Evolutionary conservation across 768 basidiomycete species (phyloP), one percentile per base, ranked within the genome.

Genomic region (Lactarius akahatsu): DNA sequence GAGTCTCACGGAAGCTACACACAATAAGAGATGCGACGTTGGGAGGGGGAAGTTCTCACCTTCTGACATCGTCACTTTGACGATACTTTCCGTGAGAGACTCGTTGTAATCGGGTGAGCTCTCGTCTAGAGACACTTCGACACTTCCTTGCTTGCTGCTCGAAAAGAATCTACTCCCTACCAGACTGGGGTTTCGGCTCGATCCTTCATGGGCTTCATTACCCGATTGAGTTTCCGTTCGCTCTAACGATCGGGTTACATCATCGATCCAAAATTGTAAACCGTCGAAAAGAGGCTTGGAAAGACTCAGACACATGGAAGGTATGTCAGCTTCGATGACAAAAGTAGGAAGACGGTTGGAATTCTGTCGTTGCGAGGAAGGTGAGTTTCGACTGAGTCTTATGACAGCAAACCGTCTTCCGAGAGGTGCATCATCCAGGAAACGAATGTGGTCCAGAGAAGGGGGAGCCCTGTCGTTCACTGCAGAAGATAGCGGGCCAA

Each of bases 251-350:
- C 91, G 92, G n/a, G 87, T 78, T 32, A 88, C 74, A 73, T 98
- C 95, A 73, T 99, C 97, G 8, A 87, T 88, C 82, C 90, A 92
- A 72, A 88, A 89, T 75, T 98, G 94, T 20, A 98, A 74, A 15
- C 85, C 84, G 73, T 98, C 93, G 9, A 95, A 76, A 2, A 79
- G 67, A 6, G 77, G 72, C 74, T 98, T 96, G 11, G 84, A 80
- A 57, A 94, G 71, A 45, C 84, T 77, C 13, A 82, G 74, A 71
- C 84, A 78, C n/a, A 90, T 75, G 4, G 87, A 86, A 16, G 94
- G 92, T 16, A 96, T 74, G 50, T 79, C 73, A 11, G 79, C 66
- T 5, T 72, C 69, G 16, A 70, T 40, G 7, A 71, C 71, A 45
- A 75, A 59, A 59, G 71, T 72, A 38, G 65, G 67, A 26, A 76